These are phyloP conservation scores for Oryza officinalis DNA, from an alignment of 176 grass and related monocot species.

Conservation along the genomic window DNA sequence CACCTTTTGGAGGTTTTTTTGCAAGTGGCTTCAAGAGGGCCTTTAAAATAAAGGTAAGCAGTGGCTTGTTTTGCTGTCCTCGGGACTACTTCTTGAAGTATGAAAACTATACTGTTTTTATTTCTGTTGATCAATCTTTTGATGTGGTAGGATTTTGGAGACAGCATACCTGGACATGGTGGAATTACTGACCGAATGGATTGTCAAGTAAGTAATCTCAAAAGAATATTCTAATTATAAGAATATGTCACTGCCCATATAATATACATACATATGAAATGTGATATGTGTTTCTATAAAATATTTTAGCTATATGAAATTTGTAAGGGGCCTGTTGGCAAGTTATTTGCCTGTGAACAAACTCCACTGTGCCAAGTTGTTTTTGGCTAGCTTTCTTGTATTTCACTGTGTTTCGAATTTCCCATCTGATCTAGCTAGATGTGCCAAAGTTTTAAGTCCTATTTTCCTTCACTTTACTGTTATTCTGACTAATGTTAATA, in stretches of 20 bases:
- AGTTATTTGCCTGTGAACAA: neutral
- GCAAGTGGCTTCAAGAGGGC: conserved; percentile 97
- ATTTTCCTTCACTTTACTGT: neutral
- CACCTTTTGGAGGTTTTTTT: conserved; percentile 99
- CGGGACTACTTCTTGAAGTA: conserved; percentile 6
- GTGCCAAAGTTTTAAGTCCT: neutral
- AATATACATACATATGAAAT: conserved; percentile 15
- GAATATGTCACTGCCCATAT: conserved; percentile 1
- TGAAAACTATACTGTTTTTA: neutral
- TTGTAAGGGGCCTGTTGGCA: neutral
- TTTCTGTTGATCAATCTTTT: conserved; percentile 13
- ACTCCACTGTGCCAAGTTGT: neutral
- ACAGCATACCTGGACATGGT: conserved; percentile 97
- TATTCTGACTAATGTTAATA: neutral
- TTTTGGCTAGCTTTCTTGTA: neutral
- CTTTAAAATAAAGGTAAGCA: conserved; percentile 89
- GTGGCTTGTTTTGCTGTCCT: conserved; percentile 20
- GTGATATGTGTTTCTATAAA: conserved; percentile 1
- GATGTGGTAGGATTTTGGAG: conserved; percentile 86
- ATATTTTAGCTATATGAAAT: neutral
- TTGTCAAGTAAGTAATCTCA: conserved; percentile 77
- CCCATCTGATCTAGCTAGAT: neutral
- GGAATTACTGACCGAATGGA: conserved; percentile 99
- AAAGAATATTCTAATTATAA: neutral
- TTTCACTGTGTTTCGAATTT: neutral